Evolutionary conservation across 140 eudicot species (phyloP), one percentile per base, ranked within the genome.

Genomic region (Stevia rebaudiana): DNA sequence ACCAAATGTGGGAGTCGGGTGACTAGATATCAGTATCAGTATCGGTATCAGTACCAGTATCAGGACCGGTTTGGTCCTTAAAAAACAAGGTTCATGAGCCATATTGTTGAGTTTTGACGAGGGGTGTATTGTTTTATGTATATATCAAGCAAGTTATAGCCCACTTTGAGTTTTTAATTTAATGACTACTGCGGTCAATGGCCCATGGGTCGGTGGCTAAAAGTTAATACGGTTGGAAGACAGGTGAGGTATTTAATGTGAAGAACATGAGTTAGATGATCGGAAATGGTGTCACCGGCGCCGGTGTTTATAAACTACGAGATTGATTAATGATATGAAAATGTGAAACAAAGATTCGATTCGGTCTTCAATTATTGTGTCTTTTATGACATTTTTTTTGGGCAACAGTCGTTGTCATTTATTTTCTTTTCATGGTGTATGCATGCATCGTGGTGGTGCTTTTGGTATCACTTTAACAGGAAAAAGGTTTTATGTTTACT

Each of bases 191-290:
- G 33, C 33, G 33, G 33, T 28, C 33, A 28, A 28, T 28, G 33
- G 33, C 10, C 11, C 30, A 33, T 19, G 12, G 19, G 61, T 40
- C 50, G 78, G 66, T 21, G 67, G 61, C 67, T 35, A 35, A 37
- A 56, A 47, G 23, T 65, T 11, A 44, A 46, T 46, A 21, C 31
- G 44, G 51, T 63, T 67, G 43, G 84, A 69, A 28, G 79, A 61
- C 76, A 67, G 81, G 75, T 80, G 78, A 48, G 71, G 16, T 51
- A 42, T 75, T 80, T 65, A 57, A 70, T 54, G 58, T 36, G 18
- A 13, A 42, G 51, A 22, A 7, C 7, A n/a, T 28, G 33, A 15
- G 11, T 13, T 6, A 33, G 15, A 33, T 43, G 30, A n/a, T 23
- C 39, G 36, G 41, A 42, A 49, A 12, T 56, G 6, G 25, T 16